phyloP scores from a whole-genome alignment of 2,329 filamentous ascomycete species.

The Penicillium hordei region DNA sequence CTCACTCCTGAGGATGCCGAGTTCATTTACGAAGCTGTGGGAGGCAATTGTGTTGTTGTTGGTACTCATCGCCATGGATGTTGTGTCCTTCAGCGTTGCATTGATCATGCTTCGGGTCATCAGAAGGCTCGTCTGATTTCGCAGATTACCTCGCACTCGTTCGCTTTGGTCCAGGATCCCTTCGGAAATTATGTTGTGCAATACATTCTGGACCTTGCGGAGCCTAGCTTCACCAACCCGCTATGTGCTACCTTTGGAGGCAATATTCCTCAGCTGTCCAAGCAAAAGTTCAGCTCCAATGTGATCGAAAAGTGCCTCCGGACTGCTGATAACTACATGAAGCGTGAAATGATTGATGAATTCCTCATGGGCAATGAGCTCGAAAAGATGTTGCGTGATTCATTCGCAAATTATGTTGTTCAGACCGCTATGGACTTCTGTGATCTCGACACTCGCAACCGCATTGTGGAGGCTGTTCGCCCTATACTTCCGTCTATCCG shows the following conservation, averaged over 20 bases:
- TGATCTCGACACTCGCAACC: constrained; percentile 68
- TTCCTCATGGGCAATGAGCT: constrained; percentile 73
- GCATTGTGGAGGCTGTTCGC: constrained; percentile 79
- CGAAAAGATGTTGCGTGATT: constrained; percentile 84
- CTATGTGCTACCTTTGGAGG: constrained; percentile 78
- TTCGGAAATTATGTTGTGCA: constrained; percentile 99
- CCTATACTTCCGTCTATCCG: constrained; percentile 82
- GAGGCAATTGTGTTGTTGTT: constrained; percentile 79
- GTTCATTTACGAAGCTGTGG: constrained; percentile 97
- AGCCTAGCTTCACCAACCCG: constrained; percentile 83
- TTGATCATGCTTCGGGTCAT: constrained; percentile 87
- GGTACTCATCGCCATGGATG: constrained; percentile 97
- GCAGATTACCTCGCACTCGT: constrained; percentile 85
- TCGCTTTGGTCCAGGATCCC: constrained; percentile 86
- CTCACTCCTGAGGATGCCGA: constrained; percentile 79
- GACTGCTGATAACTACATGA: constrained; percentile 72
- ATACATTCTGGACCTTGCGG: constrained; percentile 94
- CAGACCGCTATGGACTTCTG: constrained; percentile 92
- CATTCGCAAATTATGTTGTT: constrained; percentile 95
- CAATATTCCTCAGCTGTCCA: constrained; percentile 70
- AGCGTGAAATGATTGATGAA: constrained; percentile 81
- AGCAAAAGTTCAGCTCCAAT: constrained; percentile 99
- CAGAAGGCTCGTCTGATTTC: constrained; percentile 86
- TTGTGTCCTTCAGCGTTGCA: constrained; percentile 96
- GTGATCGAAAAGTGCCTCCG: constrained; percentile 96